Base-by-base conservation (phyloP, 805 yeast species). In the Cyberlindnera suaveolens region DNA sequence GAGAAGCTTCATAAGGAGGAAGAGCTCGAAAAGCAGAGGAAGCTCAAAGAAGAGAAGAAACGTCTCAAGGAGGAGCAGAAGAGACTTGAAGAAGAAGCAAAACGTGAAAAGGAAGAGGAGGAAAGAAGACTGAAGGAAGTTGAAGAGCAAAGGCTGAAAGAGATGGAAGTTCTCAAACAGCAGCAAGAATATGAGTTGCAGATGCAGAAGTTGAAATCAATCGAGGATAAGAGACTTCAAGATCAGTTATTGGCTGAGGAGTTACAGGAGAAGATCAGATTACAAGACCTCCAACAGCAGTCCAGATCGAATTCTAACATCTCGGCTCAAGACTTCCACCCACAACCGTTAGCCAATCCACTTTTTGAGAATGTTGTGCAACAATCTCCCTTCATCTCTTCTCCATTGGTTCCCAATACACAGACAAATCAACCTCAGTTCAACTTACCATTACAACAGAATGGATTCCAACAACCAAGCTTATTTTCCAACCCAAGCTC, bases 41-140 rank as follows among this genome's bases (percentile, higher is more conserved):
- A 57, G 49, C 64, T 53, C 34, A 57, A 48, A 31, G 60, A 58
- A 34, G 54, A 47, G 31, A 38, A 48, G 49, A 48, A 44, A 42
- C 52, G 61, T 56, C 54, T 68, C 42, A 64, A 71, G 60, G 65
- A 71, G 30, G 62, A 65, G 68, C 46, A 61, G 54, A 47, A 56
- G 62, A 23, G 68, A 63, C 11, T 52, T 41, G 52, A 57, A 51
- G 53, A 64, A 38, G 63, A 52, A 54, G 63, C 40, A 48, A 61
- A 36, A 60, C 60, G 38, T 68, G 64, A 59, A 40, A 36, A 41
- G 40, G 44, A 36, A 14, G 44, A 41, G 17, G 48, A 41, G 23
- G 16, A 15, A 5, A 35, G 38, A 34, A 30, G 20, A 35, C 10
- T 41, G 37, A 38, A 35, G 14, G 42, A 44, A 27, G 36, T 37